A percentile compares a stretch with the other conserved stretches of the same genome.
Conservation (phyloP, 2,329 filamentous ascomycete species). For the Elsinoe perseae region DNA sequence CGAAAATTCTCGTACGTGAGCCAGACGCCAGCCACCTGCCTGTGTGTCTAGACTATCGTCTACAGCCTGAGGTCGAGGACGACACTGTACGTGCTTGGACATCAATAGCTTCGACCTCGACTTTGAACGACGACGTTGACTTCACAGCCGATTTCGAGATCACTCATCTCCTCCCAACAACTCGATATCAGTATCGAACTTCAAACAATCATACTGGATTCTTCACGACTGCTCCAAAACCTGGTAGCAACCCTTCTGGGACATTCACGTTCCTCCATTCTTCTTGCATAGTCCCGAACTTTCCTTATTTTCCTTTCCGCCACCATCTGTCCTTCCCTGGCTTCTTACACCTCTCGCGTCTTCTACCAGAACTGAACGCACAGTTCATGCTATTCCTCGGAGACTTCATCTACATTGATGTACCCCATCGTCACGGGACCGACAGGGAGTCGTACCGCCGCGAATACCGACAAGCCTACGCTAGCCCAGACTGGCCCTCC, state of each 20-base stretch:
- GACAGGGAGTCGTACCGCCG: constrained; percentile 69
- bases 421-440: constrained; percentile 69
- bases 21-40: constrained; percentile 68
- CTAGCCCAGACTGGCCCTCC: constrained; percentile 77
- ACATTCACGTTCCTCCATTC: constrained; percentile 85
- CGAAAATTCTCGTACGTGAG: constrained; percentile 76
- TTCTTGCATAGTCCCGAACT: constrained; percentile 84
- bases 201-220: constrained; percentile 81
- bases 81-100: constrained; percentile 55
- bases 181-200: constrained; percentile 71
- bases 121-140: constrained; percentile 69
- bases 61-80: constrained; percentile 30
- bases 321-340: constrained; percentile 78
- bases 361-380: constrained; percentile 62
- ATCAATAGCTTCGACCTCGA: constrained; percentile 54
- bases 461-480: constrained; percentile 93
- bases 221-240: constrained; percentile 67
- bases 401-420: constrained; percentile 86
- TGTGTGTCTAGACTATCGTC: constrained; percentile 57
- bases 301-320: constrained; percentile 79
- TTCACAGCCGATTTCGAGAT: constrained; percentile 68
- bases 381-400: constrained; percentile 69
- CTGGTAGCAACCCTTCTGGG: constrained; percentile 54
- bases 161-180: constrained; percentile 59
- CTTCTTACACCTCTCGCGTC: constrained; percentile 65